phyloP scores from a whole-genome alignment of 768 basidiomycete species.

The Tubosaeta sp. region DNA sequence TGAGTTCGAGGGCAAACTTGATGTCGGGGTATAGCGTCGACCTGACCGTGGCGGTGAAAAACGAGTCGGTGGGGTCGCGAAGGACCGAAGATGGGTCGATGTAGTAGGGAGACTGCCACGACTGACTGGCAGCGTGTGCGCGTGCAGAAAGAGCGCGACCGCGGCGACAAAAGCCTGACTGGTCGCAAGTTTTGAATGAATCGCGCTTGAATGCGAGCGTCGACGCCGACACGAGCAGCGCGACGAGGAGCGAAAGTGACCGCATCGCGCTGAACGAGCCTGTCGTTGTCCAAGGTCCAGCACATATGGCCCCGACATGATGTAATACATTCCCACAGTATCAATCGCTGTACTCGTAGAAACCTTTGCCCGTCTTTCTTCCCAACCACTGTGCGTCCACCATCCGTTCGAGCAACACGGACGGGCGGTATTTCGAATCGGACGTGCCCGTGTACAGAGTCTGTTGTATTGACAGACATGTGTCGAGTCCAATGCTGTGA shows the following conservation, averaged over 20 bases:
- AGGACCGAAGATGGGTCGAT: slow-evolving; percentile 57
- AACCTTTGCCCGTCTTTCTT: slow-evolving; percentile 89
- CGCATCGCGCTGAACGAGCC: slow-evolving; percentile 11
- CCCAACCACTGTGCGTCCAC: slow-evolving; percentile 95
- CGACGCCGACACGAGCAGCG: slow-evolving; percentile 28
- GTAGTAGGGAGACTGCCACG: slow-evolving; percentile 87
- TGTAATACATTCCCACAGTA: slow-evolving; percentile 18
- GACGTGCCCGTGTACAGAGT: slow-evolving; percentile 85
- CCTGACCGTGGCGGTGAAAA: slow-evolving; percentile 71
- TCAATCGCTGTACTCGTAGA: slow-evolving; percentile 73
- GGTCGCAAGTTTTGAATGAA: slow-evolving; percentile 94
- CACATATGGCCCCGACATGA: background rate
- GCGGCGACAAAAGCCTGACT: slow-evolving; percentile 91
- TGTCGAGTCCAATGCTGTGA: slow-evolving; percentile 90
- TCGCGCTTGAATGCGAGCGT: slow-evolving; percentile 63
- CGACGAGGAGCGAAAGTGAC: slow-evolving; percentile 26
- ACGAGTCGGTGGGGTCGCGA: slow-evolving; percentile 45
- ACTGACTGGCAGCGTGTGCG: slow-evolving; percentile 49
- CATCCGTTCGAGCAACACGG: slow-evolving; percentile 88
- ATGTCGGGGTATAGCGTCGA: slow-evolving; percentile 82
- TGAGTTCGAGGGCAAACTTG: slow-evolving; percentile 76
- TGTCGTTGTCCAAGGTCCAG: background rate
- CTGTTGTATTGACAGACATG: slow-evolving; percentile 89
- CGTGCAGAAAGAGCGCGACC: slow-evolving; percentile 81
- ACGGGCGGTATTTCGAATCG: slow-evolving; percentile 93